Evolutionary conservation across 2,329 filamentous ascomycete species (phyloP), one percentile per base, ranked within the genome.

Genomic region (Corniculantispora saksenae): DNA sequence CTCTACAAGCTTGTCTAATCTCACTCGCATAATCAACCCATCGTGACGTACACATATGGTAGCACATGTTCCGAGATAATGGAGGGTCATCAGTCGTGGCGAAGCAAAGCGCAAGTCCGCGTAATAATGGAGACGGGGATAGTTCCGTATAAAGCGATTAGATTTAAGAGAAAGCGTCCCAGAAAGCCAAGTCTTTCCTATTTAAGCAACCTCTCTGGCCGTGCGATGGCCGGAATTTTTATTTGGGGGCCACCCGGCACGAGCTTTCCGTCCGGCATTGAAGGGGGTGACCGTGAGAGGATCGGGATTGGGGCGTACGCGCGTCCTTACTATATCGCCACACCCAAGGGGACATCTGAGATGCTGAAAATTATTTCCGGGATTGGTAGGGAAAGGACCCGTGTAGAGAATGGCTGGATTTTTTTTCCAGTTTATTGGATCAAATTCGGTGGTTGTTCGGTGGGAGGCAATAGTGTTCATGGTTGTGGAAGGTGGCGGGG

Each of bases 221-320:
- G 25, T 43, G 17, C 35, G 48, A 61, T 61, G 58, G 17, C 47
- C 48, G 7, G 48, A 40, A 15, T 17, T n/a, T 51, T 3, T 10
- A 6, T 47, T 55, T n/a, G 57, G 43, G 45, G 57, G 57, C 57
- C 47, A 59, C 43, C 23, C 21, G 21, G 43, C 54, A 40, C 43
- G 43, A 19, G 32, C 32, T 32, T n/a, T 10, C n/a, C 12, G 12
- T 43, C 54, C 56, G 58, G 58, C 23, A 23, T 53, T 61, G 29
- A 12, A 21, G 10, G 47, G 15, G n/a, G 13, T 10, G 23, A 3
- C 13, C 23, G 23, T 10, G 21, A 38, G 53, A 56, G 29, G 43
- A 61, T 43, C 58, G 58, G 58, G 58, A 61, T 61, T 61, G 58
- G 35, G 25, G 32, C 27, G 47, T 53, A 61, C 48, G 47, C 58